Evolutionary conservation across 768 basidiomycete species (phyloP).

Genomic region (Lentinula lateritia): DNA sequence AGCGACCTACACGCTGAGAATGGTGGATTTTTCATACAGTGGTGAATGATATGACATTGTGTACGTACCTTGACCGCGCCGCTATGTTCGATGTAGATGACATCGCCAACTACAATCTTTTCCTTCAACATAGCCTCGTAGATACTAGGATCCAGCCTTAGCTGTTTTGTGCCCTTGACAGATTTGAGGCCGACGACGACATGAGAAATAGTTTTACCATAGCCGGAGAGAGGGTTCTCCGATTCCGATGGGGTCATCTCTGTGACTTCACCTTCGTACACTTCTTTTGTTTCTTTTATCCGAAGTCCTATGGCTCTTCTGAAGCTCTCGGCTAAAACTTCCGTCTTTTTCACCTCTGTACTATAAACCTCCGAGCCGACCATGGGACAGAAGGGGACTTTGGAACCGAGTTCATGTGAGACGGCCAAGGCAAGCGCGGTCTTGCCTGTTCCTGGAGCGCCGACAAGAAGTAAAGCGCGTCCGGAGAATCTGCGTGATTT

Average conservation of each 20-base stretch:
- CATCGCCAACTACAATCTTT: slow-evolving; percentile 93
- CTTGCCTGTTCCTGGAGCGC: slow-evolving; percentile 97
- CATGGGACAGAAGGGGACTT: slow-evolving; percentile 98
- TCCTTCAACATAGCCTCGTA: slow-evolving; percentile 98
- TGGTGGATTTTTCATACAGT: neutral
- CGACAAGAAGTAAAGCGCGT: slow-evolving; percentile 85
- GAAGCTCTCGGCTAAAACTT: slow-evolving; percentile 93
- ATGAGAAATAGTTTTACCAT: slow-evolving; percentile 98
- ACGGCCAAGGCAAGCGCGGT: slow-evolving; percentile 95
- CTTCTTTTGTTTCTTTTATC: slow-evolving; percentile 99
- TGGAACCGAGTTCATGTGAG: slow-evolving; percentile 88
- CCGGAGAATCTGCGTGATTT: slow-evolving; percentile 93
- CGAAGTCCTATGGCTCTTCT: slow-evolving; percentile 92
- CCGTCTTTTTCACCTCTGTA: slow-evolving; percentile 98
- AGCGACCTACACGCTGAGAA: slow-evolving; percentile 84
- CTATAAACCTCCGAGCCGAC: slow-evolving; percentile 97
- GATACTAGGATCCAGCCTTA: slow-evolving; percentile 89
- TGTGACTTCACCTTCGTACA: slow-evolving; percentile 98
- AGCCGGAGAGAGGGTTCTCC: slow-evolving; percentile 95
- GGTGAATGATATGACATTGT: neutral
- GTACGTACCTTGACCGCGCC: slow-evolving; percentile 87
- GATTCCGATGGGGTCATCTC: slow-evolving; percentile 95
- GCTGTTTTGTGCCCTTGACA: slow-evolving; percentile 87
- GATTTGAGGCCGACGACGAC: slow-evolving; percentile 96
- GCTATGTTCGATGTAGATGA: slow-evolving; percentile 94